Conservation (phyloP, 352 stramenopile genomes). For the Globisporangium nunn region DNA sequence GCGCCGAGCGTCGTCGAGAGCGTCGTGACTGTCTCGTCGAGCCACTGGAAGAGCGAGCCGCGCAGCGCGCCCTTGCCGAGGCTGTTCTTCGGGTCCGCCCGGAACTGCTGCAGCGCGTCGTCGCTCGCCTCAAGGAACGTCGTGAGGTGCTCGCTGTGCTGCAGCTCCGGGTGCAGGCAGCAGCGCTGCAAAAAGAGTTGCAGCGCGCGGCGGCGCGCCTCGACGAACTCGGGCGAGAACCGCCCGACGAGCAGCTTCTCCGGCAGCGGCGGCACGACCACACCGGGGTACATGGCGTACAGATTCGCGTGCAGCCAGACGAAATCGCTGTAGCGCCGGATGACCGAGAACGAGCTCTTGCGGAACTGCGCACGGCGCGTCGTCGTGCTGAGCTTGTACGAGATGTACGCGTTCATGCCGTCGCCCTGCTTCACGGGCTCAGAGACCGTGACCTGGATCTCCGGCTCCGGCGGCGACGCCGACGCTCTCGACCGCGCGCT, state of each 20-base stretch:
- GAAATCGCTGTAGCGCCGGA: slow-evolving; percentile 94
- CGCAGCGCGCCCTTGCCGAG: slow-evolving; percentile 29
- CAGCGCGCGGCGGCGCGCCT: slow-evolving; percentile 69
- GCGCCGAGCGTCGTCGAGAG: slow-evolving; percentile 74
- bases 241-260: slow-evolving; percentile 94
- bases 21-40: slow-evolving; percentile 80
- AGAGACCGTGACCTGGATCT: slow-evolving; percentile 85
- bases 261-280: slow-evolving; percentile 92
- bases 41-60: slow-evolving; percentile 77
- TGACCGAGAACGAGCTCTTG: slow-evolving; percentile 85
- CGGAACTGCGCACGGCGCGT: slow-evolving; percentile 69
- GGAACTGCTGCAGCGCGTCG: slow-evolving; percentile 57
- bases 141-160: slow-evolving; percentile 79
- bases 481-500: slow-evolving; percentile 1
- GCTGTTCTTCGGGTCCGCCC: slow-evolving; percentile 56
- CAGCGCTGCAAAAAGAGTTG: slow-evolving; percentile 79
- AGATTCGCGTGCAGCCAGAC: slow-evolving; percentile 92
- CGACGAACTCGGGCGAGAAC: slow-evolving; percentile 92
- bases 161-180: slow-evolving; percentile 72
- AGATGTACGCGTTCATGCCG: slow-evolving; percentile 97
- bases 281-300: slow-evolving; percentile 74
- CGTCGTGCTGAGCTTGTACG: slow-evolving; percentile 92
- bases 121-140: slow-evolving; percentile 81
- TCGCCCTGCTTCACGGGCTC: slow-evolving; percentile 95
- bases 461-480: slow-evolving; percentile 10